These are phyloP conservation scores for Pinguiococcus pyrenoidosus DNA, from an alignment of 108 stramenopile genomes.

Conservation along the genomic window DNA sequence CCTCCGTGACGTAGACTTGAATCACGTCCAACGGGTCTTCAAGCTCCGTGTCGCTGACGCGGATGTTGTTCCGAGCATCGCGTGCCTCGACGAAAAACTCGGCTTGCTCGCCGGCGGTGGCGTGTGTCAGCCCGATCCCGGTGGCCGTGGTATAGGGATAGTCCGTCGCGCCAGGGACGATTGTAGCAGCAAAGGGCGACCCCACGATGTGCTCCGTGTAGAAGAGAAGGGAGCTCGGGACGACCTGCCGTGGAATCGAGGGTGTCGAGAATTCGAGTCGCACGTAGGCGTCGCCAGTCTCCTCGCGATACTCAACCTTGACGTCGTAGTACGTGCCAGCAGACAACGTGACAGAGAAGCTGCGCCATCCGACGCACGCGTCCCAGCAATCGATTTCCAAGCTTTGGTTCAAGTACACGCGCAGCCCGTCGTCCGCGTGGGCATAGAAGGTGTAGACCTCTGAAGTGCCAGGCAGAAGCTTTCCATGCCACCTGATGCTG, in stretches of 20 bases:
- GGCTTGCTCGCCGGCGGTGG: constrained; percentile 48
- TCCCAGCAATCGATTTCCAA: constrained; percentile 60
- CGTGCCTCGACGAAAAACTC: constrained; percentile 54
- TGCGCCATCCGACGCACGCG: constrained; percentile 11
- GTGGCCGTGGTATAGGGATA: constrained; percentile 49
- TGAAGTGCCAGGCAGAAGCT: constrained; percentile 38
- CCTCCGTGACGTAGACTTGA: too few species aligned
- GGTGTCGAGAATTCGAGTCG: constrained; percentile 50
- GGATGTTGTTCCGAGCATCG: too few species aligned
- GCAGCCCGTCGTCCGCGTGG: constrained; percentile 50
- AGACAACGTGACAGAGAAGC: constrained; percentile 20
- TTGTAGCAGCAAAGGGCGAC: constrained; percentile 47
- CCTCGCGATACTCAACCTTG: constrained; percentile 56
- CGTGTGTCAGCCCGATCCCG: constrained; percentile 36
- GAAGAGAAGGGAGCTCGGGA: constrained; percentile 45
- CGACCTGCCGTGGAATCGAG: constrained; percentile 33
- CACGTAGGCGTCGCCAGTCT: constrained; percentile 50
- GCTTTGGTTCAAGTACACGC: constrained; percentile 57
- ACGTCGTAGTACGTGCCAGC: constrained; percentile 51
- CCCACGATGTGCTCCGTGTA: constrained; percentile 49
- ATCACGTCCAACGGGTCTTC: constrained; percentile 41
- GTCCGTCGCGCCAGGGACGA: constrained; percentile 59
- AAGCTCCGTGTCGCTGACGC: constrained; percentile 26
- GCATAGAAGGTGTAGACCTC: constrained; percentile 59
- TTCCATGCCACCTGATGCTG: constrained; percentile 59